These are phyloP conservation scores for Pseudozyma hubeiensis DNA, from an alignment of 1,284 basidiomycete genomes.

Conservation along the genomic window DNA sequence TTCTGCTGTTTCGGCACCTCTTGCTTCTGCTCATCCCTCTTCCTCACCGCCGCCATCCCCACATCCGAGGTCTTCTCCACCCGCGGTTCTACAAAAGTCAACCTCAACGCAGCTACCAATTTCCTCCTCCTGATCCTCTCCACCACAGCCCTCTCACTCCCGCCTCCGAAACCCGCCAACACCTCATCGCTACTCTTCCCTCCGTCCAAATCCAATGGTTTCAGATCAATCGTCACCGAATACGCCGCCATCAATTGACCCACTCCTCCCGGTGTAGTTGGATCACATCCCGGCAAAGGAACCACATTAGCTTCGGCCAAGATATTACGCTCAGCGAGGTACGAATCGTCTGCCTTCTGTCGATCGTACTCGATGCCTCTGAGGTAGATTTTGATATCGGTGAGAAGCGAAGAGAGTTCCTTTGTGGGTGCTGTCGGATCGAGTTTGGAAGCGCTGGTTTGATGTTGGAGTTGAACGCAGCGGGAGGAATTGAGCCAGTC, in stretches of 20 bases:
- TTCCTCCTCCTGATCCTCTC: slow-evolving; percentile 36
- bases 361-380: slow-evolving; percentile 50
- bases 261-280: neutral
- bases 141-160: slow-evolving; percentile 9
- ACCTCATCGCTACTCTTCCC: neutral
- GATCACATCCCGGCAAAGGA: neutral
- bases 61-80: slow-evolving; percentile 8
- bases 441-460: neutral
- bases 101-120: slow-evolving; percentile 13
- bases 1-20: neutral
- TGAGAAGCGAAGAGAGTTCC: slow-evolving; percentile 33
- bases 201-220: slow-evolving; percentile 2
- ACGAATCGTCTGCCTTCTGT: slow-evolving; percentile 31
- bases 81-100: slow-evolving; percentile 32
- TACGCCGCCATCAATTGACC: slow-evolving; percentile 3
- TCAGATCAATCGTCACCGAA: slow-evolving; percentile 23
- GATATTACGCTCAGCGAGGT: slow-evolving; percentile 6
- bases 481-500: slow-evolving; percentile 46
- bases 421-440: slow-evolving; percentile 34
- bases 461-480: slow-evolving; percentile 15
- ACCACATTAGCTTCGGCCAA: slow-evolving; percentile 19
- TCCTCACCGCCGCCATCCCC: neutral
- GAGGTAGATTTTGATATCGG: slow-evolving; percentile 53
- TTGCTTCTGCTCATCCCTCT: neutral
- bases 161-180: neutral